Conservation (phyloP, 768 basidiomycete species). For the Podaxis sp. region DNA sequence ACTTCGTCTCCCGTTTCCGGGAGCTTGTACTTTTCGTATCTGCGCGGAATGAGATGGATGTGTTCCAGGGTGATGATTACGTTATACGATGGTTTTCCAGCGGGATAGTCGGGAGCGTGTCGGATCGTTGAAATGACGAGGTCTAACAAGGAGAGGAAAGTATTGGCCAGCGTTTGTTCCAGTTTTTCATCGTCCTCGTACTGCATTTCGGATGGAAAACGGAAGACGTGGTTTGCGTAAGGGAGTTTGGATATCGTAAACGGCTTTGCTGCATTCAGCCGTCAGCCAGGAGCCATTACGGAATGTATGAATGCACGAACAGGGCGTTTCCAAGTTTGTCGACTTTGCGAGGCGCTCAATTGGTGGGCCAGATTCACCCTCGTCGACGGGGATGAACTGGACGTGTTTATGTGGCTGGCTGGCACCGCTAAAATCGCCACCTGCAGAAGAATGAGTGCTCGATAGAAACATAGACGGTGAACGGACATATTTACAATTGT, state of each 20-base stretch:
- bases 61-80: constrained; percentile 80
- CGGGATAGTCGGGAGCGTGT: constrained; percentile 60
- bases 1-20: constrained; percentile 55
- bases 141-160: constrained; percentile 76
- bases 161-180: constrained; percentile 49
- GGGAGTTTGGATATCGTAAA: constrained; percentile 68
- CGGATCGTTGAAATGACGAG: constrained; percentile 73
- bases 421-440: constrained; percentile 78
- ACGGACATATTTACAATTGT: constrained; percentile 66
- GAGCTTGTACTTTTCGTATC: constrained; percentile 56
- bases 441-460: constrained; percentile 31
- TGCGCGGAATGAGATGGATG: constrained; percentile 83
- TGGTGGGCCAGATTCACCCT: constrained; percentile 64
- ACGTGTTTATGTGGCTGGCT: constrained; percentile 91
- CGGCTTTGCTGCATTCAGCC: constrained; percentile 55
- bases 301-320: constrained; percentile 31
- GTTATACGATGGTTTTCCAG: constrained; percentile 78
- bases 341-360: constrained; percentile 68
- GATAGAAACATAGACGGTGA: not conserved
- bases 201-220: constrained; percentile 48
- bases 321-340: constrained; percentile 56
- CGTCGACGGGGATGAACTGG: constrained; percentile 71
- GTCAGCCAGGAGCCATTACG: not conserved
- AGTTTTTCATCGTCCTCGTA: constrained; percentile 43
- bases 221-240: constrained; percentile 79